Conservation (phyloP, 2,329 filamentous ascomycete genomes). For the Moelleriella libera region DNA sequence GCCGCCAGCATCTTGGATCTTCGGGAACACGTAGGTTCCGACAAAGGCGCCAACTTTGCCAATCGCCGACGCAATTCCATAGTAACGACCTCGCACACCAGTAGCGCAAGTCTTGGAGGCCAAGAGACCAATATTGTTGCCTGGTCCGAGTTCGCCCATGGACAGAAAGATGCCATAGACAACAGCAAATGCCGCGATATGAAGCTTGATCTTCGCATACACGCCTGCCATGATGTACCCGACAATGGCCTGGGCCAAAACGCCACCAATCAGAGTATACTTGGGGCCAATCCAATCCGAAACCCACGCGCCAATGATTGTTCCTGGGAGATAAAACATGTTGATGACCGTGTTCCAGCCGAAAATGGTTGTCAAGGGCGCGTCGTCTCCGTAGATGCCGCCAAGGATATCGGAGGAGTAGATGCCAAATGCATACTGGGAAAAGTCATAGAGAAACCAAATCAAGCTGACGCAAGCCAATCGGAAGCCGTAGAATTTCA, state of each 20-base stretch:
- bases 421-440: constrained; percentile 71
- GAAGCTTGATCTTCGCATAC: constrained; percentile 54
- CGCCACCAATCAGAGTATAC: constrained; percentile 57
- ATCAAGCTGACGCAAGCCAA: constrained; percentile 57
- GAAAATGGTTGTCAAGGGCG: constrained; percentile 61
- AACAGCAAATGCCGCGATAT: constrained; percentile 20
- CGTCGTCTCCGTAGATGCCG: constrained; percentile 43
- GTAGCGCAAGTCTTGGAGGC: constrained; percentile 84
- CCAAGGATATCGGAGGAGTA: constrained; percentile 65
- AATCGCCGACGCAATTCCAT: constrained; percentile 56
- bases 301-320: constrained; percentile 60
- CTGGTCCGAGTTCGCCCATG: constrained; percentile 51
- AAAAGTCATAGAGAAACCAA: constrained; percentile 84
- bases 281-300: constrained; percentile 70
- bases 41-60: constrained; percentile 77
- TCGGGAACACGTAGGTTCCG: constrained; percentile 67
- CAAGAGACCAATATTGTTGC: constrained; percentile 80
- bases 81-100: constrained; percentile 62
- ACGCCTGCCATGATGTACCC: constrained; percentile 82
- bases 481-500: constrained; percentile 59
- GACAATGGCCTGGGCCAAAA: constrained; percentile 58
- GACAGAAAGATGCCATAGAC: constrained; percentile 23
- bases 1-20: constrained; percentile 29
- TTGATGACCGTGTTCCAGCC: constrained; percentile 86
- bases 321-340: constrained; percentile 77